Base-by-base conservation (phyloP, 768 basidiomycete species). In the Boletus reticulatus region DNA sequence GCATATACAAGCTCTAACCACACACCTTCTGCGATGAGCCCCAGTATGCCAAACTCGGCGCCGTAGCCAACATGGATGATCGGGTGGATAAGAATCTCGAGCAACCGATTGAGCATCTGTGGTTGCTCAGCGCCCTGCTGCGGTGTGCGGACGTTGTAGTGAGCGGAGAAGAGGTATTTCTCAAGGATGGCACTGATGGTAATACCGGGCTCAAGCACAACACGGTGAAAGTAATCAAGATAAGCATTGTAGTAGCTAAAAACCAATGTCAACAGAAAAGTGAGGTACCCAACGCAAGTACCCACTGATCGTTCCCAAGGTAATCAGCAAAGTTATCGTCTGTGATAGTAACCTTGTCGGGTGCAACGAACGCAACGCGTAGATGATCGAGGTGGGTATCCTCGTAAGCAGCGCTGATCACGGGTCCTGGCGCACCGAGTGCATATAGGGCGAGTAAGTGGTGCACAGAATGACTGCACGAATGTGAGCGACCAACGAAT, bases 21-120 rank as follows among this genome's bases (percentile, higher is more conserved):
- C 48, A 11, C 29, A 84, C 87, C 86, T 75, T 89, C 87, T 4
- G 81, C 81, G 4, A 84, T 70, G 58, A 87, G 74, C 2, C 86
- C 87, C 12, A 78, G 79, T 34, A 88, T 49, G 14, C 78, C 78
- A 55, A 89, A 88, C 63, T 89, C 88, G 9, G 78, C 68, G 2
- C 85, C 88, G 63, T 82, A 81, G 4, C 84, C 87, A 4, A 73
- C 58, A 61, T 88, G 84, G 38, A 89, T 88, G 53, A 88, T 58
- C 0, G 87, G 84, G 57, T 90, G 88, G 3, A 88, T 54, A 22
- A 89, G 68, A 19, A 84, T 85, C 13, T 80, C 76, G 32, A 86
- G 58, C 55, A 84, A 76, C 14, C 85, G 78, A 56, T 76, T 79
- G 2, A 89, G 68, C 84, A 89, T 84, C 57, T 78, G 70, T 0